Evolutionary conservation across 352 stramenopile genomes (phyloP), one percentile per base, ranked within the genome.

Genomic region (Saprolegnia parasitica): DNA sequence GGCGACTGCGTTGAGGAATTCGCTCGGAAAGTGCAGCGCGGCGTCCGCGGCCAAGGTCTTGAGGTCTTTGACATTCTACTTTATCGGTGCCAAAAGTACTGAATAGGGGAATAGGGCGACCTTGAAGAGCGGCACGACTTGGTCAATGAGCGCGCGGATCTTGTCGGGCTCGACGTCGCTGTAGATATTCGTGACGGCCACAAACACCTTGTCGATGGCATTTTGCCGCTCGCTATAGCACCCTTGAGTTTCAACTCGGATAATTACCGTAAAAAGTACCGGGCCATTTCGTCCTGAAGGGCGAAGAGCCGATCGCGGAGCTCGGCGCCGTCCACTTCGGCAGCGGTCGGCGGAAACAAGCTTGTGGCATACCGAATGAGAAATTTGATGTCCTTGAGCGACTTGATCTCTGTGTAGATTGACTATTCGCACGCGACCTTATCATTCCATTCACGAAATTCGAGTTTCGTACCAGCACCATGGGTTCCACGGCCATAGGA

Each of bases 41-140:
- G 84, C 87, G 71, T 96, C 84, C 6, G 89, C 88, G 0, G 83
- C 81, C 13, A 96, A 78, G 64, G 90, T 93, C 39, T 88, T 90
- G 29, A 96, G 72, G 58, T 97, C 89, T 47, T 88, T 89, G 11
- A 89, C 89, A 72, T 84, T 94, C 72, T 88, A 45, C 29, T 50
- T 58, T 29, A 55, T 65, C 15, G 50, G 68, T 26, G 20, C n/a
- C 56, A 20, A 10, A 70, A 37, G 55, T 40, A 21, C 16, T 4
- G 50, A 4, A 35, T 32, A 32, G 9, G 71, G 60, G 42, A 74
- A 71, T 26, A 71, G 46, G 5, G 56, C 65, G 37, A 87, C 81
- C 71, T 95, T 89, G 76, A 96, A 96, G 18, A 91, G 78, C 24
- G 60, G 71, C 0, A 78, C 84, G 47, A 96, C 83, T 29, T 55